Evolutionary conservation across 306 rosid species (phyloP).

Genomic region (Acacia melanoxylon): DNA sequence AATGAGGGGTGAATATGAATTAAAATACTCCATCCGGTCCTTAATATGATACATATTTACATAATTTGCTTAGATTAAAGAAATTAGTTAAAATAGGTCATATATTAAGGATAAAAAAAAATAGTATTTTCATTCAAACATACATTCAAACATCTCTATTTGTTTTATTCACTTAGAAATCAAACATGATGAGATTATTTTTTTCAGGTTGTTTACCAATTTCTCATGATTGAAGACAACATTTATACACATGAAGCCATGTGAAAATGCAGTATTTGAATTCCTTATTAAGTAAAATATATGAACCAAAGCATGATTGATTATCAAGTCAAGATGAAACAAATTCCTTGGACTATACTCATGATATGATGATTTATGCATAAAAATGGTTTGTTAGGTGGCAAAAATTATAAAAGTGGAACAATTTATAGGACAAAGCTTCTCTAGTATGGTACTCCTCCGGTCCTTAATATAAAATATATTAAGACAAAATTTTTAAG

Average conservation of each 20-base stretch:
- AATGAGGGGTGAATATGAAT: not conserved
- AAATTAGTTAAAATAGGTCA: too few species aligned
- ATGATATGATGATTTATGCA: not conserved
- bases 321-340: not conserved
- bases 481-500: too few species aligned
- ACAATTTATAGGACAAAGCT: not conserved
- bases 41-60: too few species aligned
- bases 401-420: not conserved
- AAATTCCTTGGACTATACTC: not conserved
- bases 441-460: not conserved
- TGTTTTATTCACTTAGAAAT: too few species aligned
- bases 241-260: too few species aligned
- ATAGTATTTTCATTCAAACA: too few species aligned
- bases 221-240: not conserved
- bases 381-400: not conserved
- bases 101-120: too few species aligned
- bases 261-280: not conserved
- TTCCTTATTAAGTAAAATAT: not conserved
- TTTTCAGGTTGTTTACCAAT: not conserved
- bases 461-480: too few species aligned
- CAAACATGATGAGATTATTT: too few species aligned
- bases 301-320: not conserved
- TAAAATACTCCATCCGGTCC: not conserved
- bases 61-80: too few species aligned
- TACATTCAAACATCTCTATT: too few species aligned